Evolutionary conservation across 306 rosid species (phyloP), one percentile per base, ranked within the genome.

Genomic region (Prunus mongolica): DNA sequence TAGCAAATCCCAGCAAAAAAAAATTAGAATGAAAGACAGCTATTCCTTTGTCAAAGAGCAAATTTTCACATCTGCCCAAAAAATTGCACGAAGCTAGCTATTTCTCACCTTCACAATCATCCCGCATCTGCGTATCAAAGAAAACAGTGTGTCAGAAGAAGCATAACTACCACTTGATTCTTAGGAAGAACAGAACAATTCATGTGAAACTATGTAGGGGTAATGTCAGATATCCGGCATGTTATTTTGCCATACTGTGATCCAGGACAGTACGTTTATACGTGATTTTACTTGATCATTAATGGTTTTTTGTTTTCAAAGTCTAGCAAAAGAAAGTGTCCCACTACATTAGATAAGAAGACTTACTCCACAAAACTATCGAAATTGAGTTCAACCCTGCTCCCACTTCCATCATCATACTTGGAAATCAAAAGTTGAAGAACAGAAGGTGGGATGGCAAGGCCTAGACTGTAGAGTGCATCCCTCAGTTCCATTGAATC

Each of bases 291-390:
- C 34, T 14, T 60, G 8, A 60, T 2, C 34, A 24, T 38, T 38
- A 38, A 9, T 24, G 27, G 22, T 68, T 49, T 19, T 46, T 2
- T 38, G 44, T 38, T 20, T 24, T 56, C 34, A 73, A 67, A 76
- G 3, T 11, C 19, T 12, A 12, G 65, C 44, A 28, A 28, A 15
- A 28, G 41, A 62, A 27, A 62, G 18, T 24, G 22, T 68, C 47
- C 14, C 34, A 27, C 12, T 18, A 19, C 4, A 52, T 10, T 12
- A n/a, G 7, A 52, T 22, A 47, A 65, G 78, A 77, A 80, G 44
- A 27, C 98, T 85, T 85, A 93, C 98, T 94, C 95, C 1, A 92
- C 89, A 44, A 94, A 94, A 74, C 85, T 85, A 81, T 89, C 96
- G 19, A 94, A 94, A 41, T 88, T 84, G 15, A 89, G 93, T 81